Base-by-base conservation (phyloP, 2,329 filamentous ascomycete species). In the Magnaporthales sp. region DNA sequence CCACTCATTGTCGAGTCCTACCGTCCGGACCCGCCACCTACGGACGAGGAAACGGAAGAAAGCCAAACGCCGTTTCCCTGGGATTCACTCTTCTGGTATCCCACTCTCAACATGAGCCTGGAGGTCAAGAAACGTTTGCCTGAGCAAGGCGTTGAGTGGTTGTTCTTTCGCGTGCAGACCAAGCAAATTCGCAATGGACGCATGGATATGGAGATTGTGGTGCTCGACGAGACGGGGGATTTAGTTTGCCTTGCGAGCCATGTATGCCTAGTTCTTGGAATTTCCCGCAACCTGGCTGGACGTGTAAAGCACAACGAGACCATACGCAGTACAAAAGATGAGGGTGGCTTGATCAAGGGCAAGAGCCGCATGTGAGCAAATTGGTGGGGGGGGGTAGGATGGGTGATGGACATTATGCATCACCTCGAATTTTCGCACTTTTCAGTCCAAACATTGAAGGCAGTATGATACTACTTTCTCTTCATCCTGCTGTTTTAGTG, bases 91-190 rank as follows among this genome's bases (percentile, higher is more conserved):
- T 87, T 86, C 71, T 93, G 90, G 91, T 92, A 91, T 74, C 91
- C 91, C 0, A 96, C 91, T 0, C 76, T 96, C 1, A 79, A 88
- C 22, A 77, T 95, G 73, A 92, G 91, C 74, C 72, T 96, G 26
- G 91, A 96, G 69, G 80, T 93, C 54, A 95, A 94, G 80, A 91
- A 89, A 74, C 75, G 82, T 7, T 74, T 96, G 61, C 90, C 91
- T 0, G 77, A 79, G 4, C 84, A 85, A 58, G 91, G 91, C 0
- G 86, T 86, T 1, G 87, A 91, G 74, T 95, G 90, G 88, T 74
- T 96, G 66, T 89, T 89, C 71, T 80, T 88, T 56, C 81, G 90
- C 32, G 81, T 89, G 13, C 81, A 84, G 66, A 81, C 87, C 4
- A 93, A 91, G 76, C 79, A 82, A 75, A 85, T 93, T 58, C 83